A percentile compares a stretch with the other conserved stretches of the same genome.
phyloP scores from a whole-genome alignment of 2,329 filamentous ascomycete species.

The Microthyrium microscopicum region DNA sequence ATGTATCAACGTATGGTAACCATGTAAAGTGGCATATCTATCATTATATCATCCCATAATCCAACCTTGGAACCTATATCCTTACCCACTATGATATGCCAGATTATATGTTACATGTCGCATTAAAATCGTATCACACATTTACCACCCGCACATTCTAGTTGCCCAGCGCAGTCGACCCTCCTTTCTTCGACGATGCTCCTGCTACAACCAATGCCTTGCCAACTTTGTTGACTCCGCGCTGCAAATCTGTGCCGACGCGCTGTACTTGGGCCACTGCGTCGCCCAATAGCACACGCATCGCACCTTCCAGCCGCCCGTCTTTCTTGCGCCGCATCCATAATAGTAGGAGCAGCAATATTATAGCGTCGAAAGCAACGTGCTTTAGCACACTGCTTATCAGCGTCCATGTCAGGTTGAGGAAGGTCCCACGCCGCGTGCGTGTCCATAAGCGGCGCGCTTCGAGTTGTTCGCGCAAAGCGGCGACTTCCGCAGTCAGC shows the following conservation, averaged over 20 bases:
- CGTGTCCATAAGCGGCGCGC: constrained; percentile 55
- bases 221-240: constrained; percentile 9
- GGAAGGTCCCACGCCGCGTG: constrained; percentile 31
- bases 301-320: constrained; percentile 54
- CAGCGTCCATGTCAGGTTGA: constrained; percentile 1
- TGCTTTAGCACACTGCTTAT: constrained; percentile 58
- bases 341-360: constrained; percentile 48
- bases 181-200: too few relatives aligned
- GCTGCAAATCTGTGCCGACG: too few relatives aligned
- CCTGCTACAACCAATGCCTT: too few relatives aligned
- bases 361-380: constrained; percentile 50
- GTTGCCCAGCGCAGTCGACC: too few relatives aligned
- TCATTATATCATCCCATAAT: too few relatives aligned
- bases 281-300: constrained; percentile 44
- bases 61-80: too few relatives aligned
- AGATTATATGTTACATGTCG: too few relatives aligned
- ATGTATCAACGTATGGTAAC: too few relatives aligned
- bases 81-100: too few relatives aligned
- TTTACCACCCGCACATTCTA: too few relatives aligned
- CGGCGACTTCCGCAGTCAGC: constrained; percentile 83
- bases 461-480: constrained; percentile 78
- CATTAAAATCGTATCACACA: too few relatives aligned
- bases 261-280: constrained; percentile 22
- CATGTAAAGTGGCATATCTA: too few relatives aligned
- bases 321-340: constrained; percentile 61